Evolutionary conservation across 331 rosid species (phyloP).

Genomic region (Rosa hybrid): DNA sequence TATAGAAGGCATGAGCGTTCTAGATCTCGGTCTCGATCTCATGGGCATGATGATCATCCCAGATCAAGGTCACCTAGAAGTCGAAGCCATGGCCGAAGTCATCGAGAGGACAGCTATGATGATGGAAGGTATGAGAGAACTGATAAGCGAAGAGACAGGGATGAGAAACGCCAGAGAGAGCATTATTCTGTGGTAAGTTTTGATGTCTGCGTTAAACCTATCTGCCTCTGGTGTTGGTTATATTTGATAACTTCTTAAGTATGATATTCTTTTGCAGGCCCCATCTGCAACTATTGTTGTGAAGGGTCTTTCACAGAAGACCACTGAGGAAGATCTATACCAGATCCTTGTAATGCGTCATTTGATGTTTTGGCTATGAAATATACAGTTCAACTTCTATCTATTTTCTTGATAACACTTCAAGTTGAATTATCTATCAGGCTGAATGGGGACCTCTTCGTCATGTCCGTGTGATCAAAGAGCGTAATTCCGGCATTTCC

Average conservation of each 20-base stretch:
- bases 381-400: conserved; percentile 16
- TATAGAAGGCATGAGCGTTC: conserved; percentile 66
- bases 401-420: conserved; percentile 16
- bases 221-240: conserved; percentile 12
- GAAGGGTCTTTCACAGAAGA: conserved; percentile 94
- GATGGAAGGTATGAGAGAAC: conserved; percentile 68
- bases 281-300: conserved; percentile 98
- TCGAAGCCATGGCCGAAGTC: conserved; percentile 75
- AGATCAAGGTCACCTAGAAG: conserved; percentile 92
- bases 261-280: conserved; percentile 55
- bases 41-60: conserved; percentile 71
- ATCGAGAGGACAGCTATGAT: conserved; percentile 79
- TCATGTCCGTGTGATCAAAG: conserved; percentile 95
- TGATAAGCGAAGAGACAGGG: conserved; percentile 84
- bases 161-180: conserved; percentile 74
- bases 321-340: conserved; percentile 93
- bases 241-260: conserved; percentile 22
- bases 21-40: conserved; percentile 71
- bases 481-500: conserved; percentile 87
- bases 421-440: conserved; percentile 42
- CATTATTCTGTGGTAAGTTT: conserved; percentile 73
- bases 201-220: conserved; percentile 5
- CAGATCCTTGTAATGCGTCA: conserved; percentile 79
- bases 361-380: conserved; percentile 31
- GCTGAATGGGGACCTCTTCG: conserved; percentile 99